Conservation (phyloP, 139 green algal species). For the Chlamydomonas sphaeroides region DNA sequence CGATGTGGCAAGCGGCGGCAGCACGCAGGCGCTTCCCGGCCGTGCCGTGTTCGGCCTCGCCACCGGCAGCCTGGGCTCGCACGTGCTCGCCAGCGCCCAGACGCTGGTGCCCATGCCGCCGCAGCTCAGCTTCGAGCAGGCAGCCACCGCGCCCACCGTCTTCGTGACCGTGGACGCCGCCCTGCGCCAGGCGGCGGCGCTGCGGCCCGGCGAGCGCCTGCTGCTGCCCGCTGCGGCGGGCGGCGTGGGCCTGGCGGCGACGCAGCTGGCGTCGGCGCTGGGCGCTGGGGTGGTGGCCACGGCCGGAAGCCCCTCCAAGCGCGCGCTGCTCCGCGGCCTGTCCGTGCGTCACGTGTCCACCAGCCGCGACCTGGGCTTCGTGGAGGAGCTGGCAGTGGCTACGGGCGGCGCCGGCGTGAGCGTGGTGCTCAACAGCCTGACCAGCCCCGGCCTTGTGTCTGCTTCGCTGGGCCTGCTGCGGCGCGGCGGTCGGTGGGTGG, state of each 20-base stretch:
- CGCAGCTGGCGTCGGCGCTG: constrained; percentile 63
- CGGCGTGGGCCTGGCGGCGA: constrained; percentile 81
- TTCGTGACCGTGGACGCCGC: constrained; percentile 82
- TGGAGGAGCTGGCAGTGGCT: constrained; percentile 18
- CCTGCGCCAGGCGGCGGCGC: constrained; percentile 60
- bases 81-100: constrained; percentile 53
- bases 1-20: not conserved
- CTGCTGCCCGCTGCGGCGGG: constrained; percentile 84
- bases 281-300: constrained; percentile 66
- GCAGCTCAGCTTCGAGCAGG: constrained; percentile 74
- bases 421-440: constrained; percentile 86
- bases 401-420: constrained; percentile 43
- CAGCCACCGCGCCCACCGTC: constrained; percentile 82
- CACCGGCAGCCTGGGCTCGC: constrained; percentile 70
- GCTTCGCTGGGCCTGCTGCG: constrained; percentile 66
- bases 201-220: constrained; percentile 57
- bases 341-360: constrained; percentile 52
- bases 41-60: constrained; percentile 86
- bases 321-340: constrained; percentile 66
- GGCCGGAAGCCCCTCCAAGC: constrained; percentile 78
- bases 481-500: constrained; percentile 73
- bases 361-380: constrained; percentile 54
- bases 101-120: constrained; percentile 76
- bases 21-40: constrained; percentile 36
- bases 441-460: constrained; percentile 77